A percentile compares a stretch with the other conserved stretches of the same genome.
Conservation (phyloP, 1,139 yeast species). For the Blastobotrys niveus region DNA sequence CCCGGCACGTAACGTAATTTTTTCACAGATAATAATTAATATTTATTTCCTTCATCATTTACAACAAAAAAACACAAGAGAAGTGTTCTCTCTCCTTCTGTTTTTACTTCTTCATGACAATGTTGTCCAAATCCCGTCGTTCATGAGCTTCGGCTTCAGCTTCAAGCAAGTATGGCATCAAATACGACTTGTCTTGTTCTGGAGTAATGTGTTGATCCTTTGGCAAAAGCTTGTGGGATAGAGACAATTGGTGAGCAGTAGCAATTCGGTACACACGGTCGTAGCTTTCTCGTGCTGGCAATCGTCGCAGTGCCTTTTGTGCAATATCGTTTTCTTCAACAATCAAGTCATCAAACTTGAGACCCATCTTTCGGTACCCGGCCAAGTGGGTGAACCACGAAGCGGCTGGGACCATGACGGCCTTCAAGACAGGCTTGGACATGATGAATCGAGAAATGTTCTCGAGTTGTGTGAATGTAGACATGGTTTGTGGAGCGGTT, state of each 20-base stretch:
- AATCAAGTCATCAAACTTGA: slow-evolving; percentile 78
- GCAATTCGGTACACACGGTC: slow-evolving; percentile 89
- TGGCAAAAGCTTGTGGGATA: slow-evolving; percentile 83
- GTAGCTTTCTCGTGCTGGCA: slow-evolving; percentile 77
- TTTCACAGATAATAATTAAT: background rate
- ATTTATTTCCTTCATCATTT: slow-evolving; percentile 3
- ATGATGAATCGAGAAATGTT: slow-evolving; percentile 76
- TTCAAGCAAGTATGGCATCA: slow-evolving; percentile 84
- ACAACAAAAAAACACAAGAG: slow-evolving; percentile 2
- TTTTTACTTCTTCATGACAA: slow-evolving; percentile 35
- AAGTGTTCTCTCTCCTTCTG: background rate
- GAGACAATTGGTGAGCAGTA: slow-evolving; percentile 83
- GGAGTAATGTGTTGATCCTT: slow-evolving; percentile 70
- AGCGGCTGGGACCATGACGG: slow-evolving; percentile 73
- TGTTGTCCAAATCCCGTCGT: slow-evolving; percentile 81
- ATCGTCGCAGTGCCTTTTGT: slow-evolving; percentile 83
- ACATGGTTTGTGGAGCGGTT: no score
- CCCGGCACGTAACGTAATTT: no score
- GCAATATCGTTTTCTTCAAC: slow-evolving; percentile 80
- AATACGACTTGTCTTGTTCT: slow-evolving; percentile 69
- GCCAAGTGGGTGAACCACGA: slow-evolving; percentile 64
- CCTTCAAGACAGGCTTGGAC: slow-evolving; percentile 71
- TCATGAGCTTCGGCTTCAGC: slow-evolving; percentile 91
- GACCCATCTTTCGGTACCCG: slow-evolving; percentile 92
- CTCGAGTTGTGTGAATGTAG: slow-evolving; percentile 75